Conservation (phyloP, 306 rosid genomes). For the Oemleria cerasiformis region DNA sequence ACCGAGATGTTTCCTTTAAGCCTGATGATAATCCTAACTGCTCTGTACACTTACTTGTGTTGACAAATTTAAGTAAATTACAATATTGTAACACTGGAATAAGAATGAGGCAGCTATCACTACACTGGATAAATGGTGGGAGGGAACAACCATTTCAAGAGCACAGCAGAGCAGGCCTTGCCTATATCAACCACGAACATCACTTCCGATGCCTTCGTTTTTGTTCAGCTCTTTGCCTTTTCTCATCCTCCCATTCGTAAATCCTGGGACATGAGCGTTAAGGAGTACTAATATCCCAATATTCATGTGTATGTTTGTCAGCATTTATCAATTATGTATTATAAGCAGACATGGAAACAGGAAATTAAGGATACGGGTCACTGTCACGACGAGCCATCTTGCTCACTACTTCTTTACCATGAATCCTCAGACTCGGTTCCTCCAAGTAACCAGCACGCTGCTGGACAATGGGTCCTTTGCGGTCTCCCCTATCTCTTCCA, state of each 20-base stretch:
- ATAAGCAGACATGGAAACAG: slow-evolving; percentile 4
- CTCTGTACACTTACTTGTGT: too few species aligned
- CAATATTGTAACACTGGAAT: too few species aligned
- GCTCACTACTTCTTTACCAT: slow-evolving; percentile 73
- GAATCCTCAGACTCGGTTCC: slow-evolving; percentile 72
- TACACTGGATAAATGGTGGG: too few species aligned
- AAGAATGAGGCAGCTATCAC: too few species aligned
- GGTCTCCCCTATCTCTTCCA: slow-evolving; percentile 89
- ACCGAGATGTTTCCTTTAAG: too few species aligned
- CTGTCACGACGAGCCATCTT: slow-evolving; percentile 87
- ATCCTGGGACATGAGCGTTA: slow-evolving; percentile 51
- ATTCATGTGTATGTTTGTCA: neutral
- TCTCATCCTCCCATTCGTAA: slow-evolving; percentile 93
- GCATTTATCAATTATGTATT: neutral
- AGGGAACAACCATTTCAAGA: slow-evolving; percentile 10
- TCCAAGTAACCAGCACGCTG: slow-evolving; percentile 75
- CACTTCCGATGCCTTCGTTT: slow-evolving; percentile 94
- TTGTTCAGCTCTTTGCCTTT: slow-evolving; percentile 89
- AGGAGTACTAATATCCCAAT: slow-evolving; percentile 35
- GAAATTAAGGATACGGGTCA: slow-evolving; percentile 79
- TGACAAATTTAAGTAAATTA: too few species aligned
- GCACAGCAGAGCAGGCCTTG: slow-evolving; percentile 16
- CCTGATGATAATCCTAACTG: too few species aligned
- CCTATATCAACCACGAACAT: neutral
- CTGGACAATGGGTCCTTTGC: slow-evolving; percentile 69